These are phyloP conservation scores for Trypanosoma cruzi DNA, from an alignment of 208 protist species.

Conservation along the genomic window DNA sequence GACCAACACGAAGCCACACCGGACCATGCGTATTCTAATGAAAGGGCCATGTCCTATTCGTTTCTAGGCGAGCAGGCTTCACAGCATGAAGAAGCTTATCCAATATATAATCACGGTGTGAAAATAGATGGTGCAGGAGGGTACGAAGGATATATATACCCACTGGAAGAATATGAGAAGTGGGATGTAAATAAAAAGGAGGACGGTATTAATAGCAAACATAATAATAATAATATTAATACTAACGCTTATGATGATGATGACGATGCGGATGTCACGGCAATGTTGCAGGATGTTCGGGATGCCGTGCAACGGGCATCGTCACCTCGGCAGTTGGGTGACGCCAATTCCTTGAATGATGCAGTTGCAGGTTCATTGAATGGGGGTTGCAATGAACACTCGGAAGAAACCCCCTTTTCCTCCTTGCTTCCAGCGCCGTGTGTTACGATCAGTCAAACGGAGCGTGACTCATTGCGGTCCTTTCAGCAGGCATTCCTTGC, in stretches of 20 bases:
- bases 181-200: neutral
- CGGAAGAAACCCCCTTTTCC: neutral
- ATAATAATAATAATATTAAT: conserved; percentile 6
- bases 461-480: conserved; percentile 49
- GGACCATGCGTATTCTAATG: neutral
- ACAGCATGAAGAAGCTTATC: neutral
- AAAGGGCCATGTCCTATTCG: neutral
- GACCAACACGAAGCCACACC: neutral
- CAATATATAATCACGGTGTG: neutral
- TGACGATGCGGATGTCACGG: conserved; percentile 29
- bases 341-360: neutral
- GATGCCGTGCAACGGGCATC: conserved; percentile 13
- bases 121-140: neutral
- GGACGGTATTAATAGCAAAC: neutral
- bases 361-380: neutral
- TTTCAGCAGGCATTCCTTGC: conserved; percentile 52
- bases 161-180: neutral
- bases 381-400: neutral
- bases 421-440: conserved; percentile 18
- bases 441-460: conserved; percentile 56
- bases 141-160: neutral
- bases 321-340: conserved; percentile 19
- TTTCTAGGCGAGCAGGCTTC: neutral
- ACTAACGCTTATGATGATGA: conserved; percentile 14
- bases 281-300: conserved; percentile 29